Evolutionary conservation across 2,329 filamentous ascomycete species (phyloP).

Genomic region (Pyricularia pennisetigena): DNA sequence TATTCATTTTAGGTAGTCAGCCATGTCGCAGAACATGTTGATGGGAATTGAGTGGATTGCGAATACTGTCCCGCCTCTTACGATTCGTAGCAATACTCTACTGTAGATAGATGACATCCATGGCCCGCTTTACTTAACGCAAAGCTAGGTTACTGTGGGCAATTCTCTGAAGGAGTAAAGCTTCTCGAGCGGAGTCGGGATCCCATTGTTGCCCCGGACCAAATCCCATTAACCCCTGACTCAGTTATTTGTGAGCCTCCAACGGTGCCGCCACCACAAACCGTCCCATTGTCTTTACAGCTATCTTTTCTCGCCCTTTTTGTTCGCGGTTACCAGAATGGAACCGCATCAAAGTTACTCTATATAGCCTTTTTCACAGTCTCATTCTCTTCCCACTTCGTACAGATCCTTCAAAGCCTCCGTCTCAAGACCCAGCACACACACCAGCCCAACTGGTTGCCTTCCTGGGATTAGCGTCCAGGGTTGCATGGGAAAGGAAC

Average conservation of each 20-base stretch:
- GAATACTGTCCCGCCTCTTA: not conserved
- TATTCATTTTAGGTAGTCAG: not conserved
- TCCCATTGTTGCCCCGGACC: not conserved
- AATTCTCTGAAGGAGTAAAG: not conserved
- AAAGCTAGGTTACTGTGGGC: not conserved
- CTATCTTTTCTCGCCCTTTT: not conserved
- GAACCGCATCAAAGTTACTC: not conserved
- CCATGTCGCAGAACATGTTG: not conserved
- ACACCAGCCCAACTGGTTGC: not conserved
- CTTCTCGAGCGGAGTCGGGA: not conserved
- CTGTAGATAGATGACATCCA: not conserved
- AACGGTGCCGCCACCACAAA: not conserved
- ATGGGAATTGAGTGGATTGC: not conserved
- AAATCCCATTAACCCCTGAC: not conserved
- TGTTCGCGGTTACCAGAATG: not conserved
- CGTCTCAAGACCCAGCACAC: not conserved
- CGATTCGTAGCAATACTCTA: not conserved
- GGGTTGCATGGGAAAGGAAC: not conserved
- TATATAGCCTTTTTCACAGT: not conserved
- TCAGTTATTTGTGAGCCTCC: not conserved
- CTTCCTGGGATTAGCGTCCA: not conserved
- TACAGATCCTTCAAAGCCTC: not conserved
- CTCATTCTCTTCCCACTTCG: not conserved
- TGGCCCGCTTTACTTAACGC: not conserved
- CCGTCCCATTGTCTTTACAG: not conserved